Percentiles rank a stretch among this genome's conserved stretches.
Evolutionary conservation across 768 basidiomycete genomes (phyloP).

Genomic region (Tylopilus subfusipes): DNA sequence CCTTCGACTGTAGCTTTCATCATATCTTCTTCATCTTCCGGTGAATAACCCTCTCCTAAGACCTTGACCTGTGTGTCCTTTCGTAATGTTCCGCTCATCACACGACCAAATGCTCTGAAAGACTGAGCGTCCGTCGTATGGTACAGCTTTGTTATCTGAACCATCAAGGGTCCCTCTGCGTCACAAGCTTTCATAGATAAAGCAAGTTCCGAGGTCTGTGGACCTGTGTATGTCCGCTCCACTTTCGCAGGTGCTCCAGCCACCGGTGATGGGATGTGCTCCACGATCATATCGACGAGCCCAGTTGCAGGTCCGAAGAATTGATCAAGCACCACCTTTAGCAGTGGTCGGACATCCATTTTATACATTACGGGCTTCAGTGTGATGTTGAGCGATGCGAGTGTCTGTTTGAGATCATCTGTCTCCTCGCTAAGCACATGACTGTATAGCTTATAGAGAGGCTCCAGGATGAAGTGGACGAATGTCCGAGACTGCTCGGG

Average conservation of each 20-base stretch:
- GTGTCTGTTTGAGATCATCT: slow-evolving; percentile 78
- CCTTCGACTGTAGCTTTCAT: slow-evolving; percentile 78
- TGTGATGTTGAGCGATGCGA: slow-evolving; percentile 72
- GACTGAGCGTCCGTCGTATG: slow-evolving; percentile 96
- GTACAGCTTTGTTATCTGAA: slow-evolving; percentile 92
- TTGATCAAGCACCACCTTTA: slow-evolving; percentile 91
- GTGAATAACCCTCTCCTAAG: slow-evolving; percentile 96
- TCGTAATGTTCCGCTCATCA: slow-evolving; percentile 85
- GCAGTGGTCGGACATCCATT: slow-evolving; percentile 94
- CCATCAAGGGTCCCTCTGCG: slow-evolving; percentile 82
- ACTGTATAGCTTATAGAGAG: slow-evolving; percentile 95
- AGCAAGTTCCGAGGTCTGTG: slow-evolving; percentile 77
- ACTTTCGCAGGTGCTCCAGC: slow-evolving; percentile 62
- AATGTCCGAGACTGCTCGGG: slow-evolving; percentile 81
- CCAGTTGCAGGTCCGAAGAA: slow-evolving; percentile 93
- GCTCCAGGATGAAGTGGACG: slow-evolving; percentile 94
- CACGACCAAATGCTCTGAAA: slow-evolving; percentile 93
- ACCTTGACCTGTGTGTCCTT: slow-evolving; percentile 88
- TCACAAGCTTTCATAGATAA: slow-evolving; percentile 80
- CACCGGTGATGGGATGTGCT: slow-evolving; percentile 83
- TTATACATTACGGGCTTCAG: slow-evolving; percentile 95
- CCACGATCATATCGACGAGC: slow-evolving; percentile 87
- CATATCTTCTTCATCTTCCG: slow-evolving; percentile 99
- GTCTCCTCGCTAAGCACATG: slow-evolving; percentile 93
- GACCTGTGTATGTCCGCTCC: slow-evolving; percentile 83